A percentile compares a stretch with the other conserved stretches of the same genome.
Conservation (phyloP, 768 basidiomycete genomes). For the Astraeus odoratus region DNA sequence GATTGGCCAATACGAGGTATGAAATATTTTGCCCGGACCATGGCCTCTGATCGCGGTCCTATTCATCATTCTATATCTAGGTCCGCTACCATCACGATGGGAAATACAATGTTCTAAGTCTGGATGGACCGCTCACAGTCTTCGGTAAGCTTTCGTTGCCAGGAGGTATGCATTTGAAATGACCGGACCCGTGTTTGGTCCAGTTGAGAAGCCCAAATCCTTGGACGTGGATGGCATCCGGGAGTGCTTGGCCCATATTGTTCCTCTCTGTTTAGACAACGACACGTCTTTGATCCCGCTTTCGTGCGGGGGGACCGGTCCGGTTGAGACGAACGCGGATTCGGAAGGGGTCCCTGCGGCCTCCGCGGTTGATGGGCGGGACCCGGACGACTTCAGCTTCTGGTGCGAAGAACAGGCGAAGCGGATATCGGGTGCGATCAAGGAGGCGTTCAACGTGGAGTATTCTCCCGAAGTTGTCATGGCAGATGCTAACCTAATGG, state of each 20-base stretch:
- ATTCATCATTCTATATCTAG: conserved; percentile 28
- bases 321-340: conserved; percentile 14
- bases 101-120: conserved; percentile 91
- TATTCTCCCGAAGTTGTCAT: conserved; percentile 86
- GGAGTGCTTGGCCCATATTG: conserved; percentile 62
- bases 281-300: conserved; percentile 77
- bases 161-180: not conserved
- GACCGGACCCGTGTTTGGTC: conserved; percentile 1
- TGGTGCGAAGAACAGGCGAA: conserved; percentile 89
- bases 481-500: conserved; percentile 88
- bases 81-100: conserved; percentile 94
- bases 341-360: too few relatives aligned
- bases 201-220: conserved; percentile 64
- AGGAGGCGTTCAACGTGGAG: conserved; percentile 83
- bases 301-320: conserved; percentile 41
- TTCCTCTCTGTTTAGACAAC: conserved; percentile 80
- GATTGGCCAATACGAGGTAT: conserved; percentile 74
- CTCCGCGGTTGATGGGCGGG: conserved; percentile 41
- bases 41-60: not conserved
- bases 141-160: conserved; percentile 54
- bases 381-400: conserved; percentile 91
- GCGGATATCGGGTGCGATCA: conserved; percentile 73
- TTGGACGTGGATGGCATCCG: conserved; percentile 64
- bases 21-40: not conserved
- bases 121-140: conserved; percentile 82